Conservation (phyloP, 148 eudicot genomes). For the Rheum nobile region DNA sequence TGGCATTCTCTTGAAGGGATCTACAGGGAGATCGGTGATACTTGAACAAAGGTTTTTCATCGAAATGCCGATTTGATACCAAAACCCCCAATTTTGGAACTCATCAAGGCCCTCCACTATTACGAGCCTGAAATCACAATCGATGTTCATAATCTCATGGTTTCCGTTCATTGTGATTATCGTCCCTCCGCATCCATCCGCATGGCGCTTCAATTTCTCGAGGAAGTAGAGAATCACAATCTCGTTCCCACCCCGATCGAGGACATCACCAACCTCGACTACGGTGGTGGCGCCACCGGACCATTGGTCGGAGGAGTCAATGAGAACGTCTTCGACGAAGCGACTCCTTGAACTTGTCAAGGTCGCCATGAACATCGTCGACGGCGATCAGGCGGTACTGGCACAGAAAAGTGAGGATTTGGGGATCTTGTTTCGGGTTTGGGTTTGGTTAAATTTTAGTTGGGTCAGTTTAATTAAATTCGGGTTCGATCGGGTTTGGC, state of each 20-base stretch:
- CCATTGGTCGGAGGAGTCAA: conserved; percentile 54
- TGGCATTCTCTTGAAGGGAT: conserved; percentile 45
- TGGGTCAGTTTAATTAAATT: no score
- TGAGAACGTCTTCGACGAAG: conserved; percentile 51
- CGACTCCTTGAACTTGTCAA: conserved; percentile 52
- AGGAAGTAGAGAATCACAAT: conserved; percentile 53
- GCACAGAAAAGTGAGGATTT: no score
- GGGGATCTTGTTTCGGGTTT: no score
- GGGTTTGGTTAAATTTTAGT: no score
- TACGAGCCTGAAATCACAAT: conserved; percentile 61
- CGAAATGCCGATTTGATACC: conserved; percentile 51
- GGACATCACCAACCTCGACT: conserved; percentile 85
- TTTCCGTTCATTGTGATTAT: conserved; percentile 83
- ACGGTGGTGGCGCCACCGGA: conserved; percentile 60
- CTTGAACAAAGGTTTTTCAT: conserved; percentile 47
- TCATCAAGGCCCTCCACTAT: conserved; percentile 39
- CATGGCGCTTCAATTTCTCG: conserved; percentile 63
- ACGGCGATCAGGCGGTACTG: conserved; percentile 68
- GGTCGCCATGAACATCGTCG: conserved; percentile 92
- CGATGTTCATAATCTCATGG: conserved; percentile 84
- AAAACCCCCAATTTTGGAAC: conserved; percentile 63
- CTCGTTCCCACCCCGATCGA: conserved; percentile 87
- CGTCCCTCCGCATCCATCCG: conserved; percentile 39
- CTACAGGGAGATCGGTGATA: conserved; percentile 14
- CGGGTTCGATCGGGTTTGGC: no score